Conservation (phyloP, 257 asterid species). For the Petunia axillaris region DNA sequence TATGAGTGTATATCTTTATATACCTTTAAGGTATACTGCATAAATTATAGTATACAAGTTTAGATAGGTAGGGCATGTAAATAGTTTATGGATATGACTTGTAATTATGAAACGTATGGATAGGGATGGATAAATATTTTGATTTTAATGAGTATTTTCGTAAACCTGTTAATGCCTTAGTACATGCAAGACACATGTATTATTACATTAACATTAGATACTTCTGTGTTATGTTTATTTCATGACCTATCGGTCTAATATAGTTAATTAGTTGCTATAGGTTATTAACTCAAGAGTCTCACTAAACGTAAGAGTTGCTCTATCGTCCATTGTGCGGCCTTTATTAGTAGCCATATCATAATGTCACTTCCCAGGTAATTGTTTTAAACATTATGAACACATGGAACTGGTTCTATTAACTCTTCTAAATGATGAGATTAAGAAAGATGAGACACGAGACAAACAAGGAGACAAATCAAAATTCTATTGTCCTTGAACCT, state of each 20-base stretch:
- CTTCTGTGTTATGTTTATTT: no score
- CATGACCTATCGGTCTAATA: background rate
- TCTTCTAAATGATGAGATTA: slow-evolving; percentile 8
- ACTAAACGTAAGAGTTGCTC: background rate
- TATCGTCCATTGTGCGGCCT: slow-evolving; percentile 13
- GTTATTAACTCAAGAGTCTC: background rate
- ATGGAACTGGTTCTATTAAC: slow-evolving; percentile 17
- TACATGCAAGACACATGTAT: no score
- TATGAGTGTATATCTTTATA: no score
- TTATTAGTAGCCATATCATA: background rate
- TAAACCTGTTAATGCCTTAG: no score
- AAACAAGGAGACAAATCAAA: slow-evolving; percentile 22
- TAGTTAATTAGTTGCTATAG: background rate
- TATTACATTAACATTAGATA: no score
- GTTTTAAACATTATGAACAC: background rate
- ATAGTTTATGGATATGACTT: no score
- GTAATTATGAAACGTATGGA: no score
- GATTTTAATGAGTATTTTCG: no score
- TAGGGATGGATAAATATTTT: no score
- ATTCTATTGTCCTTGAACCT: slow-evolving; percentile 8
- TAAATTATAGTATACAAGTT: no score
- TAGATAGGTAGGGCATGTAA: no score
- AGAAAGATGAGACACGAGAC: background rate
- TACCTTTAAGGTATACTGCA: no score
- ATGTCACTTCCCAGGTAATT: slow-evolving; percentile 9